These are phyloP conservation scores for Biscogniauxia sp. DNA, from an alignment of 2,329 filamentous ascomycete species.

Conservation along the genomic window DNA sequence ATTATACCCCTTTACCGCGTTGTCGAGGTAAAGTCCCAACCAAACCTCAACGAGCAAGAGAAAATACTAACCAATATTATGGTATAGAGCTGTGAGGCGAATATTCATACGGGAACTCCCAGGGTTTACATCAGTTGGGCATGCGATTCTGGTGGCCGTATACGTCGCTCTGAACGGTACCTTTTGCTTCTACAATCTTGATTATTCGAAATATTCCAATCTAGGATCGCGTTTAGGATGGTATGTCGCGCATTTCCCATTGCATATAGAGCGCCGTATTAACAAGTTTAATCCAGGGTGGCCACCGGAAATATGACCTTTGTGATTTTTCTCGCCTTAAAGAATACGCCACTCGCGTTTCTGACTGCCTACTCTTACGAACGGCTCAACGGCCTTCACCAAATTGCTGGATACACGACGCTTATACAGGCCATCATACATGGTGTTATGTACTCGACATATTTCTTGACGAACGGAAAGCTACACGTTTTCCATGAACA, in stretches of 20 bases:
- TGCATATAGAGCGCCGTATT: slow-evolving; percentile 1
- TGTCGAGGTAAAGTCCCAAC: slow-evolving; percentile 21
- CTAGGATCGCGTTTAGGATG: slow-evolving; percentile 33
- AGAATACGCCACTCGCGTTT: slow-evolving; percentile 46
- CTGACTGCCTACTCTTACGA: slow-evolving; percentile 45
- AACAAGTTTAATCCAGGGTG: slow-evolving; percentile 38
- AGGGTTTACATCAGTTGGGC: slow-evolving; percentile 39
- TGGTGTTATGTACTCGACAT: slow-evolving; percentile 31
- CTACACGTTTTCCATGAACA: slow-evolving; percentile 26
- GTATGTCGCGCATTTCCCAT: slow-evolving; percentile 15
- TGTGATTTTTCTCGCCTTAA: slow-evolving; percentile 46
- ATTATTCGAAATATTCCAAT: slow-evolving; percentile 24
- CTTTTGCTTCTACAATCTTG: slow-evolving; percentile 32
- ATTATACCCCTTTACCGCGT: slow-evolving; percentile 19
- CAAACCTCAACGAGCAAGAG: not conserved
- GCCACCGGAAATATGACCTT: slow-evolving; percentile 43
- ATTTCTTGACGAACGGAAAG: slow-evolving; percentile 26
- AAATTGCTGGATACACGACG: slow-evolving; percentile 43
- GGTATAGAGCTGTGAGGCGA: slow-evolving; percentile 18
- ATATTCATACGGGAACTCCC: slow-evolving; percentile 32
- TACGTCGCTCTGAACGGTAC: slow-evolving; percentile 36
- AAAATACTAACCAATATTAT: slow-evolving; percentile 6
- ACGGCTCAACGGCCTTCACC: slow-evolving; percentile 46
- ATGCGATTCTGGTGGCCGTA: slow-evolving; percentile 33
- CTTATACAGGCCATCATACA: slow-evolving; percentile 38